Evolutionary conservation across 352 stramenopile genomes (phyloP).

Genomic region (Phytophthora quininea): DNA sequence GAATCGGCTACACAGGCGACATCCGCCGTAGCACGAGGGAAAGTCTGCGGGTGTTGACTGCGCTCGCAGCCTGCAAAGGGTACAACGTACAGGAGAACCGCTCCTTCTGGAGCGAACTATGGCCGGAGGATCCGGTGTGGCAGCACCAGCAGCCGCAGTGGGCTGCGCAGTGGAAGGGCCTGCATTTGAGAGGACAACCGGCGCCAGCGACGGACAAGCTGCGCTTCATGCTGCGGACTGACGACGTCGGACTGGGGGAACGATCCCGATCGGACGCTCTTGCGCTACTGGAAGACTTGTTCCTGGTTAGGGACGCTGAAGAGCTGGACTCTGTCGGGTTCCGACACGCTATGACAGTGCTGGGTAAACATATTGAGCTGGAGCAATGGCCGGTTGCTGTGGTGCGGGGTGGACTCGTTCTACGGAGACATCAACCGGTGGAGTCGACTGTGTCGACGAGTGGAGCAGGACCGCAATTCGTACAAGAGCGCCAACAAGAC

Average conservation of each 20-base stretch:
- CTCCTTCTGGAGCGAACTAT: slow-evolving; percentile 29
- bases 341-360: slow-evolving; percentile 17
- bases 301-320: neutral
- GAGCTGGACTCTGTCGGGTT: slow-evolving; percentile 14
- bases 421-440: slow-evolving; percentile 3
- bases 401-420: slow-evolving; percentile 9
- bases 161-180: slow-evolving; percentile 17
- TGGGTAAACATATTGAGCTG: slow-evolving; percentile 15
- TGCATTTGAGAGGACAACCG: slow-evolving; percentile 9
- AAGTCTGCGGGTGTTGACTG: slow-evolving; percentile 19
- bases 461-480: neutral
- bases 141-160: slow-evolving; percentile 14
- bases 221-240: slow-evolving; percentile 10
- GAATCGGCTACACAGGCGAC: neutral
- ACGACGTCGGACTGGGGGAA: neutral
- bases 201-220: neutral
- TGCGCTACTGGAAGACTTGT: slow-evolving; percentile 9
- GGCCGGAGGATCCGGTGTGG: slow-evolving; percentile 3
- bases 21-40: slow-evolving; percentile 5
- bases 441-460: slow-evolving; percentile 5
- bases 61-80: slow-evolving; percentile 20
- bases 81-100: slow-evolving; percentile 19
- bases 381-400: slow-evolving; percentile 15
- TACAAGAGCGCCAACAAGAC: slow-evolving; percentile 13
- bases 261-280: slow-evolving; percentile 4